Percentiles rank a stretch among this genome's conserved stretches.
These are phyloP conservation scores for Pythium oligandrum DNA, from an alignment of 352 stramenopile genomes.

Conservation along the genomic window DNA sequence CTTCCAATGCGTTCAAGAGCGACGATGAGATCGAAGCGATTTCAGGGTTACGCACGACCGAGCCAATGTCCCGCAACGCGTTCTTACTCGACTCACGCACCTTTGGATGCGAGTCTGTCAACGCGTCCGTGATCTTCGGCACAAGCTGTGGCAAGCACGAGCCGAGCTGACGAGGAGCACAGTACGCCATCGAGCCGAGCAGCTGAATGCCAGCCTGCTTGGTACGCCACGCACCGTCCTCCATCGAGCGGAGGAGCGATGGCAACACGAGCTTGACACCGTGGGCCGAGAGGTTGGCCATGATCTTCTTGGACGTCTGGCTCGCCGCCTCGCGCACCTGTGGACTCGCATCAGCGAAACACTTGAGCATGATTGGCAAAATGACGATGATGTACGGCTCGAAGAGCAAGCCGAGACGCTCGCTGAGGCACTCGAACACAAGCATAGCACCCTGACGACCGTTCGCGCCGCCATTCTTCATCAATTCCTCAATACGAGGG, in stretches of 20 bases:
- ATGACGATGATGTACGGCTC: constrained; percentile 98
- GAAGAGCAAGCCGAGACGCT: constrained; percentile 96
- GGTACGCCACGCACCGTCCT: constrained; percentile 95
- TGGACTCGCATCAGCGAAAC: constrained; percentile 95
- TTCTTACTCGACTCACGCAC: constrained; percentile 95
- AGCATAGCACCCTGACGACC: constrained; percentile 93
- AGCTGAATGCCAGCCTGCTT: constrained; percentile 99
- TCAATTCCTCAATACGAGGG: constrained; percentile 79
- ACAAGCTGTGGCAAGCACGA: constrained; percentile 98
- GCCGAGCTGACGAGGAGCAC: constrained; percentile 98
- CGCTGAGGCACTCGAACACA: constrained; percentile 96
- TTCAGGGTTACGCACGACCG: constrained; percentile 99
- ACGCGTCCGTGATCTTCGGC: constrained; percentile 95
- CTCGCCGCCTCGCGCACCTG: constrained; percentile 95
- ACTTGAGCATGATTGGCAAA: constrained; percentile 98
- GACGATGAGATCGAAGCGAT: constrained; percentile 93
- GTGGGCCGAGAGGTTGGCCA: constrained; percentile 98
- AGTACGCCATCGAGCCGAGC: constrained; percentile 96
- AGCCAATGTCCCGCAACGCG: constrained; percentile 96
- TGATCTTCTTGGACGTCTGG: constrained; percentile 95
- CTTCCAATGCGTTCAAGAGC: constrained; percentile 95
- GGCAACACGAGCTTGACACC: constrained; percentile 99
- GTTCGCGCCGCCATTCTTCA: constrained; percentile 71
- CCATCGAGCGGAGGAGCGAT: constrained; percentile 94
- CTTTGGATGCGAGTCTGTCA: constrained; percentile 98